phyloP scores from a whole-genome alignment of 179 eudicot species.

The Spinacia oleracea region DNA sequence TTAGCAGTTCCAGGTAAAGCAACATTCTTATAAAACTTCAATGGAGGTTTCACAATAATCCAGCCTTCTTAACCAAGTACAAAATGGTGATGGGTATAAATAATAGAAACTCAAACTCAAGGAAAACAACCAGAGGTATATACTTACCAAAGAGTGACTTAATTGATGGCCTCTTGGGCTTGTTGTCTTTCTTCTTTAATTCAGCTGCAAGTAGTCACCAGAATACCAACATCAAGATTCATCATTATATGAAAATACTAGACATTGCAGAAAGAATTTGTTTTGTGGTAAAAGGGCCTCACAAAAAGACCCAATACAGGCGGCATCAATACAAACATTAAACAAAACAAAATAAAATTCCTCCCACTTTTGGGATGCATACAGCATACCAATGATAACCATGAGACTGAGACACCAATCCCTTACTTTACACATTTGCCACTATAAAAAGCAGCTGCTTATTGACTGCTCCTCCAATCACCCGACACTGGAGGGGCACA shows the following conservation, averaged over 20 bases:
- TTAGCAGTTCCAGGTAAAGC: neutral
- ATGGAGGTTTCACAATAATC: neutral
- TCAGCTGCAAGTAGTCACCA: constrained; percentile 64
- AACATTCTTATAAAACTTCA: neutral
- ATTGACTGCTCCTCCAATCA: neutral
- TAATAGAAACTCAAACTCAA: constrained; percentile 6
- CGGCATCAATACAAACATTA: neutral
- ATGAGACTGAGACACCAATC: neutral
- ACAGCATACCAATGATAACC: too few species aligned
- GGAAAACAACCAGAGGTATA: neutral
- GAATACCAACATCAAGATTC: constrained; percentile 10
- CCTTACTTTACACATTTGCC: neutral
- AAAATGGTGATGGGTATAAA: neutral
- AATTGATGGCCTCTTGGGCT: constrained; percentile 83
- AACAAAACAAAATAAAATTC: neutral
- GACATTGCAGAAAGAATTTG: neutral
- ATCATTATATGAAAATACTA: neutral
- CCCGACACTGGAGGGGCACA: neutral
- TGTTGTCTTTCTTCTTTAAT: constrained; percentile 83
- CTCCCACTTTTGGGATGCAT: neutral
- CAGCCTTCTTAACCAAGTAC: neutral
- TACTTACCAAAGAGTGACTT: constrained; percentile 85
- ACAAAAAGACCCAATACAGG: neutral
- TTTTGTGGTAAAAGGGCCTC: constrained; percentile 12
- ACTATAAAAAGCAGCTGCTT: neutral